phyloP scores from a whole-genome alignment of 139 green algal species.

The Chlorella sorokiniana region DNA sequence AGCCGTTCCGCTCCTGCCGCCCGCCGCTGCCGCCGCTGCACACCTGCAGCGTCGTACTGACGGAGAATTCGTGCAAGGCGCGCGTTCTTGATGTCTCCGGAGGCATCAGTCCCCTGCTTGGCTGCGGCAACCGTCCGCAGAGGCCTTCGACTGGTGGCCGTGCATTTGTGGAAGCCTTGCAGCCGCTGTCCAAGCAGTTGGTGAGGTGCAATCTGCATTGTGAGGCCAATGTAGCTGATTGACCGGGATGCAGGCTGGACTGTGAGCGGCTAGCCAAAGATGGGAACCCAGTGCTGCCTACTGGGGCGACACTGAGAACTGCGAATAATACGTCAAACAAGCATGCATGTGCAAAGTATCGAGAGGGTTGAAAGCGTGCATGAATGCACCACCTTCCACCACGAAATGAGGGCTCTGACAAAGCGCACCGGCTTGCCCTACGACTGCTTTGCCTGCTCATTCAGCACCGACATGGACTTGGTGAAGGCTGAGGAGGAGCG shows the following conservation, averaged over 20 bases:
- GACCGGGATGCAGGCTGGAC: not conserved
- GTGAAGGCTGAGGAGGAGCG: not conserved
- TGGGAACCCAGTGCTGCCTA: too few species aligned
- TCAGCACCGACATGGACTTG: not conserved
- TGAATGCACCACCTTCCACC: too few species aligned
- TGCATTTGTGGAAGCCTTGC: not conserved
- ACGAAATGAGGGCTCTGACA: too few species aligned
- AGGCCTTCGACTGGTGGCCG: not conserved
- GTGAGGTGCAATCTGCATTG: not conserved
- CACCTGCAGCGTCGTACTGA: conserved; percentile 22
- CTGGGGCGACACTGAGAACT: too few species aligned
- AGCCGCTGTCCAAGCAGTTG: not conserved
- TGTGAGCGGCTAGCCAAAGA: too few species aligned
- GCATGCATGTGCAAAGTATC: too few species aligned
- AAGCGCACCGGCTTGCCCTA: too few species aligned
- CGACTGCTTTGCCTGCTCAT: too few species aligned
- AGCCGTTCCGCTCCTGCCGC: not conserved
- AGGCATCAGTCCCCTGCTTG: not conserved
- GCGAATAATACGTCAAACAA: too few species aligned
- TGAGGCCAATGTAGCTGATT: not conserved
- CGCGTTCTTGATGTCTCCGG: not conserved
- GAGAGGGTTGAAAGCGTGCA: too few species aligned
- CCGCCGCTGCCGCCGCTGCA: not conserved
- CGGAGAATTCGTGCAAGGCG: conserved; percentile 20
- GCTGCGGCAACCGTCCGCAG: not conserved